These are phyloP conservation scores for Lepraria neglecta DNA, from an alignment of 495 filamentous ascomycete species.

Conservation along the genomic window DNA sequence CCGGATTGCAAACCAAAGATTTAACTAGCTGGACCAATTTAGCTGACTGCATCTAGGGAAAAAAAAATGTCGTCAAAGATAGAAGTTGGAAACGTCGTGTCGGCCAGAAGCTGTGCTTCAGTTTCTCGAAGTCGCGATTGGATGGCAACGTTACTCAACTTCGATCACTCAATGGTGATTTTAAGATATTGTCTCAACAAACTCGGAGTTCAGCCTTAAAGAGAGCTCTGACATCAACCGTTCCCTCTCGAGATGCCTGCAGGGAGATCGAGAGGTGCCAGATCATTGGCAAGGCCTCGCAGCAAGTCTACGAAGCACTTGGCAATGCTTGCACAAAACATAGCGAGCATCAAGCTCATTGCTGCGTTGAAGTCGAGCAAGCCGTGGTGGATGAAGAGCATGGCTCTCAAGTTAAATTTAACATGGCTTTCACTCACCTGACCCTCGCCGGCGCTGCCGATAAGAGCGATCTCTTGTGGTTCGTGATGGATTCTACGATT, in stretches of 20 bases:
- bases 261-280: constrained; percentile 22
- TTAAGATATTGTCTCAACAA: constrained; percentile 16
- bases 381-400: background rate
- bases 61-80: background rate
- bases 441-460: constrained; percentile 7
- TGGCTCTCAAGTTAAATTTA: constrained; percentile 27
- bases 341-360: constrained; percentile 31
- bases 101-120: constrained; percentile 22
- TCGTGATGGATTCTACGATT: constrained; percentile 24
- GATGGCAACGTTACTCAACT: constrained; percentile 12
- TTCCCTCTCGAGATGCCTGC: background rate
- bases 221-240: background rate
- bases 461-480: constrained; percentile 23
- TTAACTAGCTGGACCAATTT: background rate
- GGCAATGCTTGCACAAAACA: constrained; percentile 32
- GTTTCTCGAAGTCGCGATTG: constrained; percentile 26
- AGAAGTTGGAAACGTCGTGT: constrained; percentile 18
- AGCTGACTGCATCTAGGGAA: background rate
- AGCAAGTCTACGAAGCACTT: constrained; percentile 35
- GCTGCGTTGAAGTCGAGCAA: constrained; percentile 32
- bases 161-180: constrained; percentile 23
- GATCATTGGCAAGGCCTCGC: constrained; percentile 30
- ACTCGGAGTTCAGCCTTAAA: constrained; percentile 3
- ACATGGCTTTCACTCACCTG: constrained; percentile 25
- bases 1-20: no score